These are phyloP conservation scores for Tagetes patula DNA, from an alignment of 129 eudicot genomes.

Conservation along the genomic window DNA sequence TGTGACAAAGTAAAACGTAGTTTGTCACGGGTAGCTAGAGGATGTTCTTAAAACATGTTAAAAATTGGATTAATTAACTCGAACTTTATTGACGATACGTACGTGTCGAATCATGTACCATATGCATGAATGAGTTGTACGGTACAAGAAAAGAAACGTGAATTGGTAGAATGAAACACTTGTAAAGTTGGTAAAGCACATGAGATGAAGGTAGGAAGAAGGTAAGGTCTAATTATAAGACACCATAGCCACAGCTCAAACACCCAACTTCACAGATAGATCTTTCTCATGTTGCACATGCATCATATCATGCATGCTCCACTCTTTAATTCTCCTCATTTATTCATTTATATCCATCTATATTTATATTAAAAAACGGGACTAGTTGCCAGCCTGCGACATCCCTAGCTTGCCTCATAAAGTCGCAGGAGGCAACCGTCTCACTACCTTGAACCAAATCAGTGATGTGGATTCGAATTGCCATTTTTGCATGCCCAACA, in stretches of 20 bases:
- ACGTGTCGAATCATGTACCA: background rate
- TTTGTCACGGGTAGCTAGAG: no score
- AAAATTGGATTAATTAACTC: no score
- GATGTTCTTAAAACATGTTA: no score
- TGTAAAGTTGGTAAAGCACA: constrained; percentile 49
- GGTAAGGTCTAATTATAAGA: constrained; percentile 37
- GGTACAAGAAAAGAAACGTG: constrained; percentile 21
- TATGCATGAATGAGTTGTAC: constrained; percentile 32
- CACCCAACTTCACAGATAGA: constrained; percentile 51
- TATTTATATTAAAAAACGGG: no score
- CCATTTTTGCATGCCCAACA: no score
- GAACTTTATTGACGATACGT: background rate
- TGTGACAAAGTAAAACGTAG: no score
- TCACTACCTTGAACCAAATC: no score
- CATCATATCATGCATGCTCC: background rate
- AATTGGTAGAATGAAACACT: constrained; percentile 33
- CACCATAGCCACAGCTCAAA: constrained; percentile 49
- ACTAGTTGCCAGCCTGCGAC: no score
- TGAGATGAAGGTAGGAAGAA: constrained; percentile 41
- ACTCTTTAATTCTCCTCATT: background rate
- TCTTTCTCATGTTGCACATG: constrained; percentile 33
- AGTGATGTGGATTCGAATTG: no score
- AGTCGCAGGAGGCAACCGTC: no score
- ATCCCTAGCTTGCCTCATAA: no score
- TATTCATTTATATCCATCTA: background rate